Evolutionary conservation across 2,329 filamentous ascomycete genomes (phyloP).

Genomic region (Aspergillus unguis): DNA sequence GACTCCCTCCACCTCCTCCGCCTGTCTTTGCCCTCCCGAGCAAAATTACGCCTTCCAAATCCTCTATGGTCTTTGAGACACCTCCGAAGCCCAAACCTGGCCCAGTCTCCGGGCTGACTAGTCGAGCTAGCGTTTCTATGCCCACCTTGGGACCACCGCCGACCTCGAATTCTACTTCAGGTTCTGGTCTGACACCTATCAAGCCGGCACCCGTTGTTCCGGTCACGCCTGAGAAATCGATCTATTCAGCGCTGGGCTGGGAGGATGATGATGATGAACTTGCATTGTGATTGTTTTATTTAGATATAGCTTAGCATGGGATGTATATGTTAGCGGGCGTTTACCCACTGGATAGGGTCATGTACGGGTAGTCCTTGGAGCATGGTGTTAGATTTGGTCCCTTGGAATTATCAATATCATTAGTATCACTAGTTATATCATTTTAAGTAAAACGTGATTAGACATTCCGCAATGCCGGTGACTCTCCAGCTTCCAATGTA

Average conservation of each 20-base stretch:
- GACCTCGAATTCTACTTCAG: neutral
- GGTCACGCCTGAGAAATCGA: conserved; percentile 36
- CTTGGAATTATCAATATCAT: too few relatives aligned
- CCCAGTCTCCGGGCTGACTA: conserved; percentile 7
- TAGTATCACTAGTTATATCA: too few relatives aligned
- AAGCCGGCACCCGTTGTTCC: conserved; percentile 16
- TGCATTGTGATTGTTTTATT: conserved; percentile 12
- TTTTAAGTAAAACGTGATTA: too few relatives aligned
- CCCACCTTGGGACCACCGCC: too few relatives aligned
- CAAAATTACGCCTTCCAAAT: conserved; percentile 6
- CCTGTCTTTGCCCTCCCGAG: conserved; percentile 10
- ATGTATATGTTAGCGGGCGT: conserved; percentile 11
- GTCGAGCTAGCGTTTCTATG: neutral
- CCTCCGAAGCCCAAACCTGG: conserved; percentile 26
- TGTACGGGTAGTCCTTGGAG: neutral
- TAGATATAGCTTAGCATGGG: neutral
- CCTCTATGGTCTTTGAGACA: conserved; percentile 30
- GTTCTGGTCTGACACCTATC: neutral
- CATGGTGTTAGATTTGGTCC: too few relatives aligned
- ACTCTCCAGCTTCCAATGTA: too few relatives aligned
- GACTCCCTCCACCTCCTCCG: conserved; percentile 5
- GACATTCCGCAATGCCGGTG: too few relatives aligned
- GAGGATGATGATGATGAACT: conserved; percentile 43
- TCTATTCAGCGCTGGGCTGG: conserved; percentile 46
- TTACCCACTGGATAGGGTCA: neutral